These are phyloP conservation scores for Cladophialophora chaetospira DNA, from an alignment of 2,329 filamentous ascomycete species.

Conservation along the genomic window DNA sequence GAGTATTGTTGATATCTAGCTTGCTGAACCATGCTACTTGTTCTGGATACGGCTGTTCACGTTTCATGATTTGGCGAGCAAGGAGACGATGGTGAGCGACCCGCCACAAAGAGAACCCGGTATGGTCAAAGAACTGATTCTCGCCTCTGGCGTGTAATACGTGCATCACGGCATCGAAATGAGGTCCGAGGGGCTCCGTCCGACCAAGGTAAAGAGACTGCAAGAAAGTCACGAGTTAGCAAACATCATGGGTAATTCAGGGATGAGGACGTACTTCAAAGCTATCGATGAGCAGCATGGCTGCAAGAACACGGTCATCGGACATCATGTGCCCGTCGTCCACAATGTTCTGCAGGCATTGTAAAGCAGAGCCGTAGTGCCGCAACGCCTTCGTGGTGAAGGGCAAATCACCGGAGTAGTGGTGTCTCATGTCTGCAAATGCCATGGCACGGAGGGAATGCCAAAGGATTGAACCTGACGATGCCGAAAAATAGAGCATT, in stretches of 20 bases:
- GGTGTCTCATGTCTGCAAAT: conserved; percentile 18
- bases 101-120: conserved; percentile 17
- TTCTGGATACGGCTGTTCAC: too few species aligned
- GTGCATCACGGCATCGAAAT: conserved; percentile 12
- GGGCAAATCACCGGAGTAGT: neutral
- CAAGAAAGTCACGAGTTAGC: neutral
- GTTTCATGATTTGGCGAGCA: conserved; percentile 15
- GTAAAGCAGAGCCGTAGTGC: conserved; percentile 13
- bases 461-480: conserved; percentile 15
- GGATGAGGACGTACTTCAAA: conserved; percentile 21
- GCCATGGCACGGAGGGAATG: conserved; percentile 12
- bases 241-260: neutral
- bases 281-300: conserved; percentile 19
- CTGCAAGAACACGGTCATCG: conserved; percentile 18
- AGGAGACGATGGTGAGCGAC: conserved; percentile 14
- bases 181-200: conserved; percentile 16
- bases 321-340: conserved; percentile 5
- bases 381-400: conserved; percentile 10
- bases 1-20: too few species aligned
- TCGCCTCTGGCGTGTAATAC: conserved; percentile 15
- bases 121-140: conserved; percentile 9
- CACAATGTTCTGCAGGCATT: neutral
- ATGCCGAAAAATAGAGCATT: conserved; percentile 3
- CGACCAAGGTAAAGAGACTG: conserved; percentile 15
- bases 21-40: too few species aligned